Evolutionary conservation across 768 basidiomycete species (phyloP), one percentile per base, ranked within the genome.

Genomic region (Rhizopogon salebrosus): DNA sequence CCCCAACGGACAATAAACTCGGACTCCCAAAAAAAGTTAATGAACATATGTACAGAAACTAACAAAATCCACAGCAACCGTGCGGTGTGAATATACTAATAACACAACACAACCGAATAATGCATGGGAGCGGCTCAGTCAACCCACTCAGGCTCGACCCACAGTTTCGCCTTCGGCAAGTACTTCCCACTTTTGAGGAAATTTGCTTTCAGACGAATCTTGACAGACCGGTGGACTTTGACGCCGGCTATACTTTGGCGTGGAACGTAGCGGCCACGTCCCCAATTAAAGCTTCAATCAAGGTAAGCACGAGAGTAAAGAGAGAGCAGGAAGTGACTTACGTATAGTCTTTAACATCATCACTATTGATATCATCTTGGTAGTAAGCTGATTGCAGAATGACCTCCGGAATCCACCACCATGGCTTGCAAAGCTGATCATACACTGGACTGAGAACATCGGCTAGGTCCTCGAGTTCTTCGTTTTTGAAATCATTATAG

Each of bases 341-440:
- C 67, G 57, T 59, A 14, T 58, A 23, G 2, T 53, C 11, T 2
- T 42, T 4, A 0, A 31, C 5, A 65, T 65, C 68, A 0, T 2
- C 6, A 23, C 60, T 40, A 22, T 65, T 57, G 2, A 60, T 49
- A 38, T 64, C 61, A 18, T 56, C 52, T 41, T 70, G 68, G 53
- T 56, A 68, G 35, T 52, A 64, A 48, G 57, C 20, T 43, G 41
- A 55, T 53, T 64, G 69, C 0, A 80, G 83, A 14, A 82, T 36
- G 27, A 73, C 50, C 64, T 90, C 87, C 27, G 89, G 67, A 20
- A 82, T 56, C 87, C 88, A 89, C 88, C 87, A 89, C 0, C 58
- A 70, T 22, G 66, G 54, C 4, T 72, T 59, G 16, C 64, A 56
- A 27, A 89, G 74, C 69, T 85, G 76, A 64, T 89, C 87, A 51